A percentile compares a stretch with the other conserved stretches of the same genome.
phyloP scores from a whole-genome alignment of 139 green algal species.

The Chlamydomonas asymmetrica region DNA sequence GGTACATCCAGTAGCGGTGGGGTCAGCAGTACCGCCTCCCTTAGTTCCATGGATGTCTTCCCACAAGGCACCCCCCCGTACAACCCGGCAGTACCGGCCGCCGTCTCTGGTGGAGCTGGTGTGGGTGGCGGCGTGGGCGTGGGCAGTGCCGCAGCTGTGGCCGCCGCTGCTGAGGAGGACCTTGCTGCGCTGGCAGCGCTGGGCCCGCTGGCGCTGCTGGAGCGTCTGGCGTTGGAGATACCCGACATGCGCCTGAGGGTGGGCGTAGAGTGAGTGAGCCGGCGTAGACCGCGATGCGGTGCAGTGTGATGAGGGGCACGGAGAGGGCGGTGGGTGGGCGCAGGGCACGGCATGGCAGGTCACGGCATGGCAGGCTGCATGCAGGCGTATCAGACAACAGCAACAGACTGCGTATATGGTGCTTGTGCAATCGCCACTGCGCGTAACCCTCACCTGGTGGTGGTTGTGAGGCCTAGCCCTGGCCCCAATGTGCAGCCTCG shows the following conservation, averaged over 20 bases:
- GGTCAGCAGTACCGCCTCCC: not conserved
- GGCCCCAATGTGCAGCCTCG: not conserved
- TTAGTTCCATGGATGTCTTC: not conserved
- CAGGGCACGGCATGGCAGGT: not conserved
- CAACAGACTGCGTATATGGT: not conserved
- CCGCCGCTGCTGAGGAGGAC: not conserved
- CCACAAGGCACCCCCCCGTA: too few relatives aligned
- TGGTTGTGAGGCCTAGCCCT: too few relatives aligned
- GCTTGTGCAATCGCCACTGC: too few relatives aligned
- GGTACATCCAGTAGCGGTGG: not conserved
- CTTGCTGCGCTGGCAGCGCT: constrained; percentile 31
- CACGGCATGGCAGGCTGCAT: too few relatives aligned
- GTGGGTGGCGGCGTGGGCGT: not conserved
- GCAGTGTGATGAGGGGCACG: not conserved
- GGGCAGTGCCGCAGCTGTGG: not conserved
- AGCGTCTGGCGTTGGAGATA: constrained; percentile 80
- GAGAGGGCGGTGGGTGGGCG: not conserved
- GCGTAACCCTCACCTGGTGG: too few relatives aligned
- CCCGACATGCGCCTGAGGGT: constrained; percentile 84
- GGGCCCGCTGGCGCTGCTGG: constrained; percentile 76
- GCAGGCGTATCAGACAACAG: too few relatives aligned
- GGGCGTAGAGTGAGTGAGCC: constrained; percentile 62
- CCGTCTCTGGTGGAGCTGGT: not conserved
- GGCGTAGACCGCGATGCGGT: not conserved
- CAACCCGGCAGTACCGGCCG: not conserved